A percentile compares a stretch with the other conserved stretches of the same genome.
These are phyloP conservation scores for Leccinum longicurvipes DNA, from an alignment of 768 basidiomycete genomes.

Conservation along the genomic window DNA sequence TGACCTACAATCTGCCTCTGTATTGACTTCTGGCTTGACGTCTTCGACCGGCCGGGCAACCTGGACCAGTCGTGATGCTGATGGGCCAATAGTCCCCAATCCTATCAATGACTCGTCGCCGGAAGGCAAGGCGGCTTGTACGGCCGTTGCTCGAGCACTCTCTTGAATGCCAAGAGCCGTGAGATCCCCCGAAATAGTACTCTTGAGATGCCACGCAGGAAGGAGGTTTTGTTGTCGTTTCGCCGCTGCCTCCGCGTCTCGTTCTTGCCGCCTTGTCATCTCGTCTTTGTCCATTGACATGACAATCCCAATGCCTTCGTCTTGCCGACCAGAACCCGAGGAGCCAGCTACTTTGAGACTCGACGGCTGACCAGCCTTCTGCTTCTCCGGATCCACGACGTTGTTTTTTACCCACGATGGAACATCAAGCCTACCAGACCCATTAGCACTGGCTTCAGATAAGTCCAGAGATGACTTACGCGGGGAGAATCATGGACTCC, in stretches of 20 bases:
- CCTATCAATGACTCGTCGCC: slow-evolving; percentile 76
- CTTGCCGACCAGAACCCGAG: slow-evolving; percentile 52
- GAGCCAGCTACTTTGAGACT: slow-evolving; percentile 76
- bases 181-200: slow-evolving; percentile 90
- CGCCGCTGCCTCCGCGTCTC: slow-evolving; percentile 77
- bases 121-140: slow-evolving; percentile 36
- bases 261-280: slow-evolving; percentile 64
- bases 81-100: slow-evolving; percentile 51
- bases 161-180: slow-evolving; percentile 84
- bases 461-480: slow-evolving; percentile 44
- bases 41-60: slow-evolving; percentile 28
- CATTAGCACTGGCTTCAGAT: background rate
- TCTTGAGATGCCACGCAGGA: slow-evolving; percentile 93
- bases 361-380: slow-evolving; percentile 48
- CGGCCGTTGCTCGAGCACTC: slow-evolving; percentile 49
- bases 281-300: slow-evolving; percentile 89
- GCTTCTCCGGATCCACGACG: slow-evolving; percentile 59
- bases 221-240: slow-evolving; percentile 89
- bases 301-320: slow-evolving; percentile 82
- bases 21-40: slow-evolving; percentile 49
- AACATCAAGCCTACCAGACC: slow-evolving; percentile 67
- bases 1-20: slow-evolving; percentile 63
- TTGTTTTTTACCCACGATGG: slow-evolving; percentile 77
- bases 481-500: slow-evolving; percentile 81
- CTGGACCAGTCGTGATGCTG: slow-evolving; percentile 28